Evolutionary conservation across 164 flowering plant genomes (phyloP), one percentile per base, ranked within the genome.

Genomic region (Macadamia integrifolia): DNA sequence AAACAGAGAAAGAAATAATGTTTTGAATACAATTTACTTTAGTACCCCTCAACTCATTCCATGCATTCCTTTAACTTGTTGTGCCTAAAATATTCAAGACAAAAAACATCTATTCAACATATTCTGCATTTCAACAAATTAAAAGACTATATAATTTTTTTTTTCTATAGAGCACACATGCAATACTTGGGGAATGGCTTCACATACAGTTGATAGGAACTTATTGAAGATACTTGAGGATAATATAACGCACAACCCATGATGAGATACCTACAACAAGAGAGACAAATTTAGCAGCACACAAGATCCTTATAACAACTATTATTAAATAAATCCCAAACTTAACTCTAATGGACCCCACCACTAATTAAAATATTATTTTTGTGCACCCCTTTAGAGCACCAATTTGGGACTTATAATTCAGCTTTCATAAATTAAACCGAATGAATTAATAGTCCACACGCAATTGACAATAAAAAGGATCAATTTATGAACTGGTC

Each of bases 181-280:
- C 68, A 94, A 74, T 60, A 81, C 89, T 73, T 82, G 79, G 8
- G 87, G 83, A 63, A 94, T 79, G 65, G 97, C 91, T 71, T 91
- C 77, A 95, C 99, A 83, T 83, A 95, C 71, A 95, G 80, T 74
- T 95, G 98, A 76, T 92, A 95, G 67, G 99, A 88, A 77, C 98
- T 95, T 76, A 95, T 92, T 62, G 97, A 83, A 74, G 98, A 84
- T 63, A 95, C 90, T 80, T 92, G 98, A 74, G 98, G 97, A 86
- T 95, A 95, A 75, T 86, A 90, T 56, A 95, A 74, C 69, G 92
- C 96, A 75, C 96, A 85, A 40, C 98, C 99, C 48, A 97, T 97
- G 69, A 92, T 86, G 35, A 95, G 89, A 74, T 86, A 87, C 76
- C 99, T 95, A 83, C 17, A 57, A 49, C 46, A 61, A 67, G 59